Conservation (phyloP, 331 rosid genomes). For the Malus hybrid region DNA sequence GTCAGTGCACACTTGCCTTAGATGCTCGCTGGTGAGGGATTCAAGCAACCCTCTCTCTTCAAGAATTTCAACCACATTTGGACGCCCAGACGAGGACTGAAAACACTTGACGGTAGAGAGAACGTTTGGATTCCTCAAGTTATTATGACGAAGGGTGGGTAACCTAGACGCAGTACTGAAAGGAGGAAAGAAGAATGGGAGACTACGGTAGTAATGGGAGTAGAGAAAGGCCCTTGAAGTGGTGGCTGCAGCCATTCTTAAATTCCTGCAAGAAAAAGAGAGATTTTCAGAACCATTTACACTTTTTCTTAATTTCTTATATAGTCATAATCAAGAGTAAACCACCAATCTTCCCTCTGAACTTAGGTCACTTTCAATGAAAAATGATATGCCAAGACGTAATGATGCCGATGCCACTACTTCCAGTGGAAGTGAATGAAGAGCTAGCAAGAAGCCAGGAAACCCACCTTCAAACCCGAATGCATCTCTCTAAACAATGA, state of each 20-base stretch:
- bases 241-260: conserved; percentile 4
- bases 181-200: background rate
- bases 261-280: conserved; percentile 1
- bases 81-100: conserved; percentile 13
- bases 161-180: background rate
- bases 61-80: conserved; percentile 55
- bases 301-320: background rate
- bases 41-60: conserved; percentile 74
- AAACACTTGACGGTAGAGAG: conserved; percentile 19
- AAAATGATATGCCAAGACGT: background rate
- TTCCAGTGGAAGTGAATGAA: too few species aligned
- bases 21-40: conserved; percentile 56
- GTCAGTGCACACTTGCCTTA: conserved; percentile 35
- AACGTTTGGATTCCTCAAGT: conserved; percentile 13
- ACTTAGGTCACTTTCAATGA: background rate
- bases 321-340: background rate
- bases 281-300: background rate
- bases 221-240: conserved; percentile 14
- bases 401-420: background rate
- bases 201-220: conserved; percentile 15
- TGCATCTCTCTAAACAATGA: too few species aligned
- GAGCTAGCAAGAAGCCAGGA: background rate
- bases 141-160: background rate
- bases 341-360: background rate
- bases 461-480: background rate